phyloP scores from a whole-genome alignment of 1,139 yeast genomes.

The Geotrichum fermentans region DNA sequence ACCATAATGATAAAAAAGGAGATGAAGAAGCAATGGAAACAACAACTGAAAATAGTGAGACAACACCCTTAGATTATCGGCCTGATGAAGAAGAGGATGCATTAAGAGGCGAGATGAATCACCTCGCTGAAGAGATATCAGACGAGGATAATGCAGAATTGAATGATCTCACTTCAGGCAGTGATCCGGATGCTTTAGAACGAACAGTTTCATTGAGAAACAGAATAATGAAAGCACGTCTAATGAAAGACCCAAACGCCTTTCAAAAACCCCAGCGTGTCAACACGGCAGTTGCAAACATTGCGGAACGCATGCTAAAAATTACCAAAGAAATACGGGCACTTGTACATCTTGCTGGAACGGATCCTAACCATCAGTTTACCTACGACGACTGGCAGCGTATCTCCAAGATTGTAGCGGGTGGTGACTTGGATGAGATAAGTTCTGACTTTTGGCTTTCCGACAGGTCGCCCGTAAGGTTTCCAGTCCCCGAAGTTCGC shows the following conservation, averaged over 20 bases:
- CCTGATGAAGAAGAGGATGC: not conserved
- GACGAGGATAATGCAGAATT: not conserved
- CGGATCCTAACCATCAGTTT: constrained; percentile 31
- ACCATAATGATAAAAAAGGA: constrained; percentile 17
- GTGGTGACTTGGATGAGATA: constrained; percentile 27
- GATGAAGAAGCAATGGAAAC: constrained; percentile 12
- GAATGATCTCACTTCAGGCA: not conserved
- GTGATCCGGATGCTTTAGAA: not conserved
- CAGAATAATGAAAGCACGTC: not conserved
- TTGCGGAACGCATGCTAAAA: constrained; percentile 30
- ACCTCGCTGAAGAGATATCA: not conserved
- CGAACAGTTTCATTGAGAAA: not conserved
- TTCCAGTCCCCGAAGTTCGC: constrained; percentile 63
- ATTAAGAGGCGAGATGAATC: not conserved
- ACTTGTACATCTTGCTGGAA: constrained; percentile 27
- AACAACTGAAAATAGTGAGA: not conserved
- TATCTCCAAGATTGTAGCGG: constrained; percentile 33
- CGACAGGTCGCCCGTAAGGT: constrained; percentile 58
- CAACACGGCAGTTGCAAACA: constrained; percentile 7
- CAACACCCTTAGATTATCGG: not conserved
- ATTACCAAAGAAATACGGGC: constrained; percentile 25
- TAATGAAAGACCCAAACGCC: not conserved
- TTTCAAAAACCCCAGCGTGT: not conserved
- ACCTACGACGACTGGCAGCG: constrained; percentile 46
- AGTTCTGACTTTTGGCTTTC: constrained; percentile 48